These are phyloP conservation scores for Quercus alba DNA, from an alignment of 306 rosid species.

Conservation along the genomic window DNA sequence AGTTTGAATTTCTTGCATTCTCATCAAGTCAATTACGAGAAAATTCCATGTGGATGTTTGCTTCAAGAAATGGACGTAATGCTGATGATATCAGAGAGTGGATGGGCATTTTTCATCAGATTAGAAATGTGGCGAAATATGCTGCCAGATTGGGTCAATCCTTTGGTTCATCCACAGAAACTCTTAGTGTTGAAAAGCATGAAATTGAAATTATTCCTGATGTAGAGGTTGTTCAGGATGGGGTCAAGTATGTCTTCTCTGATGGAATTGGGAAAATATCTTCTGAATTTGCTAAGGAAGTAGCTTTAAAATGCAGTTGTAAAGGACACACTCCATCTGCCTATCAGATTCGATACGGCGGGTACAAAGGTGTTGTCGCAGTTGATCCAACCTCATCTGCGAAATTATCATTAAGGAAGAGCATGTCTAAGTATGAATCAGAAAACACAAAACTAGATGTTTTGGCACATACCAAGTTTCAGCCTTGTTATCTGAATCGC, in stretches of 20 bases:
- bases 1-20: constrained; percentile 83
- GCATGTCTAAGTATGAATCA: constrained; percentile 77
- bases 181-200: constrained; percentile 37
- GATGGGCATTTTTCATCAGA: constrained; percentile 68
- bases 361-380: constrained; percentile 89
- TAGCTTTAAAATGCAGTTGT: constrained; percentile 61
- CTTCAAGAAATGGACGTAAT: constrained; percentile 39
- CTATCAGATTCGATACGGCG: constrained; percentile 88
- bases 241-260: constrained; percentile 55
- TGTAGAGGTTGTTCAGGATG: constrained; percentile 13
- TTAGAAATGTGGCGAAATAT: constrained; percentile 84
- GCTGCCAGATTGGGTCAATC: constrained; percentile 95
- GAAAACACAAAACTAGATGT: constrained; percentile 62
- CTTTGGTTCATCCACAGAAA: constrained; percentile 83
- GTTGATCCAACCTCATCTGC: constrained; percentile 63
- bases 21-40: constrained; percentile 89
- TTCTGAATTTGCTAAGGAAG: constrained; percentile 52
- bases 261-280: constrained; percentile 95
- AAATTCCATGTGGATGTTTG: constrained; percentile 89
- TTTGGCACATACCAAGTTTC: constrained; percentile 62
- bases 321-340: constrained; percentile 55
- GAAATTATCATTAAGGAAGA: constrained; percentile 69
- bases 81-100: constrained; percentile 51
- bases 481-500: constrained; percentile 74
- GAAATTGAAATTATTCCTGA: constrained; percentile 66